Evolutionary conservation across 2,329 filamentous ascomycete species (phyloP).

Genomic region (Ceratocystis destructans): DNA sequence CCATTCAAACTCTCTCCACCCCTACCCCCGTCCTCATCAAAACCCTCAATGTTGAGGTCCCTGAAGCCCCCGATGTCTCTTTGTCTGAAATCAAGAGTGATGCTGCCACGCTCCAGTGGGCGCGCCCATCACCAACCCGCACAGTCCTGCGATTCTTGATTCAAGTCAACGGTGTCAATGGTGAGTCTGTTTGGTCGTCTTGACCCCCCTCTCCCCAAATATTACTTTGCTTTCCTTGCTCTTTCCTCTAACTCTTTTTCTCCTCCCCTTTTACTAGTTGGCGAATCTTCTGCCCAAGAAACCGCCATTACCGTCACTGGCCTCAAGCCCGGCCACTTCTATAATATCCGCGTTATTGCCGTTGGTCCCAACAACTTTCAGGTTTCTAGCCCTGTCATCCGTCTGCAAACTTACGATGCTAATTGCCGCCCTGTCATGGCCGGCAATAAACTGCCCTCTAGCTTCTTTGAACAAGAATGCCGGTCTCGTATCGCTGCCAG

Average conservation of each 20-base stretch:
- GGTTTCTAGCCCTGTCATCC: constrained; percentile 71
- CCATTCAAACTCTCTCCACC: constrained; percentile 78
- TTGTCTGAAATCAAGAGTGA: constrained; percentile 79
- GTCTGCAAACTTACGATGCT: constrained; percentile 60
- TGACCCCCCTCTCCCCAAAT: neutral
- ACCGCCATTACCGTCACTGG: constrained; percentile 72
- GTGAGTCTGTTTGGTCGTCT: constrained; percentile 35
- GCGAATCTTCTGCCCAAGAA: constrained; percentile 65
- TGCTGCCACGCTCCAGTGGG: constrained; percentile 84
- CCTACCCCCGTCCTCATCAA: constrained; percentile 82
- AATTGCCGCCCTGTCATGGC: constrained; percentile 50
- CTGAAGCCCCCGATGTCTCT: constrained; percentile 75
- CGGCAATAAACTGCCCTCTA: constrained; percentile 42
- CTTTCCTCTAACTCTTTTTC: neutral
- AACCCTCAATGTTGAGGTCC: constrained; percentile 87
- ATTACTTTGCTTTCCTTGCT: neutral
- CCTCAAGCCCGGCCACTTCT: constrained; percentile 73
- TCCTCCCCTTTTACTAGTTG: constrained; percentile 40
- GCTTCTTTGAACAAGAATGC: constrained; percentile 41
- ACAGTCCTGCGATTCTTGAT: constrained; percentile 78
- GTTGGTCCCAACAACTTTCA: constrained; percentile 88
- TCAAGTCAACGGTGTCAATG: constrained; percentile 83
- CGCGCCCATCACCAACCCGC: constrained; percentile 49
- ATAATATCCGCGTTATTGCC: constrained; percentile 85
- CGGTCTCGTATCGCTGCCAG: constrained; percentile 29